Conservation (phyloP, 1,139 yeast species). For the Debaryomycetaceae sp. region DNA sequence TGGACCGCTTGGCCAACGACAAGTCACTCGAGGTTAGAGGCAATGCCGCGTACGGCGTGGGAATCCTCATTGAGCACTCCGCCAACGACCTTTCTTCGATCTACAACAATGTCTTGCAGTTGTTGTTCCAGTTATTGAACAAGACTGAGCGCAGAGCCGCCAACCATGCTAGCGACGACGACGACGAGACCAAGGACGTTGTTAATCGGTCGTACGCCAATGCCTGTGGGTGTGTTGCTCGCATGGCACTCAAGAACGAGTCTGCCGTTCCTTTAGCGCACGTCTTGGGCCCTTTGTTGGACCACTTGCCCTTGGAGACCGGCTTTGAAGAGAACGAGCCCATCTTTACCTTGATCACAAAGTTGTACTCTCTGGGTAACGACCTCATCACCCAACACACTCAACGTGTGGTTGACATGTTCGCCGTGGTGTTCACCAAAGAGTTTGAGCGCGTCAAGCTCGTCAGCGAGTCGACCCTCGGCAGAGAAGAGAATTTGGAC, state of each 20-base stretch:
- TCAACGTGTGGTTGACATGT: slow-evolving; percentile 60
- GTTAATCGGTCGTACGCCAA: slow-evolving; percentile 85
- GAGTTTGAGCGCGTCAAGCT: slow-evolving; percentile 69
- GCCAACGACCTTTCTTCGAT: slow-evolving; percentile 55
- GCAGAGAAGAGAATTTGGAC: slow-evolving; percentile 78
- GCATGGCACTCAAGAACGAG: slow-evolving; percentile 77
- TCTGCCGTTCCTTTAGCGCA: slow-evolving; percentile 74
- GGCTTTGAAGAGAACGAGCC: slow-evolving; percentile 94
- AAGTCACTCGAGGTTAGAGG: slow-evolving; percentile 87
- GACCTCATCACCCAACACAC: slow-evolving; percentile 54
- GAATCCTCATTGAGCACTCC: slow-evolving; percentile 64
- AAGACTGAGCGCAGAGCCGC: slow-evolving; percentile 71
- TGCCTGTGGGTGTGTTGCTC: slow-evolving; percentile 95
- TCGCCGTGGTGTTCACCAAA: slow-evolving; percentile 67
- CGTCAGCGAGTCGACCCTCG: slow-evolving; percentile 69
- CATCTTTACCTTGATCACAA: slow-evolving; percentile 71
- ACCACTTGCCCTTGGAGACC: slow-evolving; percentile 79
- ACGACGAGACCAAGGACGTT: slow-evolving; percentile 76
- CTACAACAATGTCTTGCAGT: slow-evolving; percentile 67
- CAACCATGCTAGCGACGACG: slow-evolving; percentile 51
- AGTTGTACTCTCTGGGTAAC: slow-evolving; percentile 64
- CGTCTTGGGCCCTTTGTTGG: slow-evolving; percentile 70
- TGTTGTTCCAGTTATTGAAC: slow-evolving; percentile 72
- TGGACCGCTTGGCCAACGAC: slow-evolving; percentile 67
- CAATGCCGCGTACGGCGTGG: slow-evolving; percentile 95